Conservation (phyloP, 495 filamentous ascomycete species). For the Thozetella sp. region DNA sequence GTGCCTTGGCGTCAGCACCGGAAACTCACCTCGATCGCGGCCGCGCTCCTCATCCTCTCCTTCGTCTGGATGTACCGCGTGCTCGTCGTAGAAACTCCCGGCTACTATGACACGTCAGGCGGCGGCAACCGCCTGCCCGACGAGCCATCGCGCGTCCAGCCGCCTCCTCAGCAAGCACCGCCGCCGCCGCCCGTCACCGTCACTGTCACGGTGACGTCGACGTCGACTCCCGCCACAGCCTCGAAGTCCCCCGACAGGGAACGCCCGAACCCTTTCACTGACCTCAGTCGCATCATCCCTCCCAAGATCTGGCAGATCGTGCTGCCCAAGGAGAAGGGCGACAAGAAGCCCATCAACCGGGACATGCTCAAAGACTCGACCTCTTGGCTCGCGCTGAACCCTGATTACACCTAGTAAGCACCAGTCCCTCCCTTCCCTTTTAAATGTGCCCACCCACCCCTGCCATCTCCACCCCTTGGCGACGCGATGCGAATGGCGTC, state of each 20-base stretch:
- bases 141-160: too few species aligned
- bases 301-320: constrained; percentile 19
- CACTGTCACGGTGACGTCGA: too few species aligned
- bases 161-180: too few species aligned
- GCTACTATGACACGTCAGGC: background rate
- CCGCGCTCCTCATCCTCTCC: background rate
- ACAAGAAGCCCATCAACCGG: background rate
- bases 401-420: constrained; percentile 12
- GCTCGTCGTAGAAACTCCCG: background rate
- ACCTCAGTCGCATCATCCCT: constrained; percentile 1
- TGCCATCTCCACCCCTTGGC: background rate
- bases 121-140: too few species aligned
- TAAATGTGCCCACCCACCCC: background rate
- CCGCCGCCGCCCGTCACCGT: too few species aligned
- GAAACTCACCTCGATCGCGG: too few species aligned
- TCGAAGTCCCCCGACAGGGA: background rate
- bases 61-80: background rate
- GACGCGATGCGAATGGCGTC: background rate
- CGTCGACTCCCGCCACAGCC: background rate
- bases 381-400: constrained; percentile 15
- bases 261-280: background rate
- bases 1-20: too few species aligned
- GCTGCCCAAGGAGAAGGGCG: constrained; percentile 6
- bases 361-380: constrained; percentile 5
- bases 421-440: background rate